phyloP scores from a whole-genome alignment of 257 asterid genomes.

The Solanum lycopersicoides region DNA sequence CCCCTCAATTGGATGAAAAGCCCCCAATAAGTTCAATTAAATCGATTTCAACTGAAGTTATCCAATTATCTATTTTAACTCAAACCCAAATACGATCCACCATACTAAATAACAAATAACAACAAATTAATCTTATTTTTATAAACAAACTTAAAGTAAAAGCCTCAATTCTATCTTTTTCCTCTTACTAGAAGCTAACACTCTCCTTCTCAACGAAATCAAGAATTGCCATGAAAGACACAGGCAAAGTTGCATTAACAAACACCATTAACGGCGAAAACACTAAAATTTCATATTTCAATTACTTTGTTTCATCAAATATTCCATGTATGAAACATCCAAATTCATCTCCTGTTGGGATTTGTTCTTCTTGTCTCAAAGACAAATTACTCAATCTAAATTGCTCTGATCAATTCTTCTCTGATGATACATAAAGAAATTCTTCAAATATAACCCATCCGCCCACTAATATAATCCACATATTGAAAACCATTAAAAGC shows the following conservation, averaged over 20 bases:
- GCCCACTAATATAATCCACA: no score
- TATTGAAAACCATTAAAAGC: no score
- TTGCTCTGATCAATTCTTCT: conserved; percentile 53
- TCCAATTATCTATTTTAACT: no score
- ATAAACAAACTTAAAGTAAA: no score
- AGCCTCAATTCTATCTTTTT: no score
- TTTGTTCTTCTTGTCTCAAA: conserved; percentile 63
- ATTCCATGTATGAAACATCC: conserved; percentile 74
- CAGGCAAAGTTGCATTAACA: conserved; percentile 41
- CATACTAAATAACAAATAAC: no score
- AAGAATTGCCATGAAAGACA: conserved; percentile 36
- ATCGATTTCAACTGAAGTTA: no score
- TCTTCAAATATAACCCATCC: background rate
- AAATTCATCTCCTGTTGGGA: conserved; percentile 38
- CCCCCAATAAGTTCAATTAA: no score
- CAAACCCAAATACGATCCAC: no score
- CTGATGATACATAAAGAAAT: conserved; percentile 17
- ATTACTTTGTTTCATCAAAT: conserved; percentile 41
- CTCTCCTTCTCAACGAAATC: background rate
- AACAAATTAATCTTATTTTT: no score
- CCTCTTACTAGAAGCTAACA: background rate
- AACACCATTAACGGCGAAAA: background rate
- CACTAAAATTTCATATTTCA: conserved; percentile 25
- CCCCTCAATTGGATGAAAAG: no score
- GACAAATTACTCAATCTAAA: conserved; percentile 51